Base-by-base conservation (phyloP, 2,329 filamentous ascomycete species). In the Annulohypoxylon truncatum region DNA sequence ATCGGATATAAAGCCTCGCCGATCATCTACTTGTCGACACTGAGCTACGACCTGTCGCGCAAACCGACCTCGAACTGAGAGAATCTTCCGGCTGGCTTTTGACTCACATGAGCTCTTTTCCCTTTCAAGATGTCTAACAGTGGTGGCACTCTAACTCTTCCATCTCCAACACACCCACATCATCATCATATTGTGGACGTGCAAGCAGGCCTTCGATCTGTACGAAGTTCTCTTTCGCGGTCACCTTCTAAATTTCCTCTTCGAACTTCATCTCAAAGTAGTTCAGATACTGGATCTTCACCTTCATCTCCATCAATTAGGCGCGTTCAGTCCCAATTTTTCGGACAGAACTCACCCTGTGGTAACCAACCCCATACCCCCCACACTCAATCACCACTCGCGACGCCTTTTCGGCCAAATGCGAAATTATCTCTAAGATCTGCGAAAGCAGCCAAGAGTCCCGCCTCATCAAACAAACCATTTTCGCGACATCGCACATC, bases 241-340 rank as follows among this genome's bases (percentile, higher is more conserved):
- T 97, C 95, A n/a, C 95, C 95, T 9, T 97, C 95, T 29, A 97
- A 96, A 78, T 95, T 96, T 77, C 85, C 87, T 61, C 82, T 79
- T 53, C 83, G 84, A 68, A 78, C 81, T 47, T 78, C 78, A 46
- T 85, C 85, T 0, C 81, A 84, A 53, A 74, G 75, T 67, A 80
- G 77, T 61, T 82, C 83, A 12, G 80, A 85, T 20, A 44, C 70
- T n/a, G 68, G 73, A 22, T 87, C 89, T 26, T 85, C 84, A 20
- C 82, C 84, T 58, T 81, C 84, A 66, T 82, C 85, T 7, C 85
- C 84, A 4, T 77, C 75, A 13, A 66, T 71, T 71, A 77, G 68
- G 68, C 80, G 74, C 74, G 80, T 71, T 70, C 81, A 66, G 74
- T 82, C 54, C 79, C 87, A 82, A 81, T 76, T 75, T 62, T 76